A percentile compares a stretch with the other conserved stretches of the same genome.
phyloP scores from a whole-genome alignment of 2,329 filamentous ascomycete species.

The Beauveria sp. region DNA sequence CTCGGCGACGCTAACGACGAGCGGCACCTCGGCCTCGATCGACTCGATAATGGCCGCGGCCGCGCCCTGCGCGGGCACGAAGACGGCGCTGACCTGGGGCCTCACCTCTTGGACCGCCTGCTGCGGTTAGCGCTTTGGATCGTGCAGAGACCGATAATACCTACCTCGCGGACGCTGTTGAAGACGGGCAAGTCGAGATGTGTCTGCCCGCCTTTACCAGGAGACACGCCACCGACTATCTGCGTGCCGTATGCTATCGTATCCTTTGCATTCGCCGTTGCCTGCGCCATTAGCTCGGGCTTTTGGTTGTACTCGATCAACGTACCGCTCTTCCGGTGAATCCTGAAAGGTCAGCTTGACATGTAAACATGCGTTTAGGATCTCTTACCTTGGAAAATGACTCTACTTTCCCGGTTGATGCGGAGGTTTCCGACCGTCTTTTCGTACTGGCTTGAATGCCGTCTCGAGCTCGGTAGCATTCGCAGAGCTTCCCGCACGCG shows the following conservation, averaged over 20 bases:
- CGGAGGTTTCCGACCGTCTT: constrained; percentile 24
- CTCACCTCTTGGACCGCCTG: constrained; percentile 28
- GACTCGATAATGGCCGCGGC: constrained; percentile 64
- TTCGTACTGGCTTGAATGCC: constrained; percentile 17
- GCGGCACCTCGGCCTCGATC: constrained; percentile 68
- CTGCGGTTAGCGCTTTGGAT: background rate
- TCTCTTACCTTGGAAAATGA: constrained; percentile 28
- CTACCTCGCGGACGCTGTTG: constrained; percentile 25
- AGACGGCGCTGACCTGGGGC: constrained; percentile 66
- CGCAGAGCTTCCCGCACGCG: background rate
- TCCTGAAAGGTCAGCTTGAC: constrained; percentile 16
- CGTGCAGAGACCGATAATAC: background rate
- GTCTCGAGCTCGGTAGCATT: background rate
- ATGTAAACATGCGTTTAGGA: background rate
- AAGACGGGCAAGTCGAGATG: constrained; percentile 30
- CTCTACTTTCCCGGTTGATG: constrained; percentile 21
- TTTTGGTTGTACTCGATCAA: background rate
- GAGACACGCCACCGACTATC: constrained; percentile 31
- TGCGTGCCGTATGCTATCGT: constrained; percentile 32
- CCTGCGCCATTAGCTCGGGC: constrained; percentile 16
- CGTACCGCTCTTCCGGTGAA: constrained; percentile 31
- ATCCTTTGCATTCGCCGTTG: constrained; percentile 29
- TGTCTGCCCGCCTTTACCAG: constrained; percentile 25
- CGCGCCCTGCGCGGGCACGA: constrained; percentile 61
- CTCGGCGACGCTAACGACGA: constrained; percentile 73